phyloP scores from a whole-genome alignment of 306 rosid genomes.

The Morella rubra region DNA sequence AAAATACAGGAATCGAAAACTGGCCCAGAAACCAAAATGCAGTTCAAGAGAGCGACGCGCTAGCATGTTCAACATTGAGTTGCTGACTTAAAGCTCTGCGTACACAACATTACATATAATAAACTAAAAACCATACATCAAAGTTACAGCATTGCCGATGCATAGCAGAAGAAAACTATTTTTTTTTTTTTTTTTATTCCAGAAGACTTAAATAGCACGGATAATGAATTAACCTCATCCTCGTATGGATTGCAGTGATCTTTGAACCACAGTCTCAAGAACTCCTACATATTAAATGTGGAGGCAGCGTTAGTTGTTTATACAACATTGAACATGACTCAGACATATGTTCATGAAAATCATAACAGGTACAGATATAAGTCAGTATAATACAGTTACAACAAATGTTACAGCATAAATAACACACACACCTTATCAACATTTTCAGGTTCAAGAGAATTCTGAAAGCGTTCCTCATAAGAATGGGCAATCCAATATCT shows the following conservation, averaged over 20 bases:
- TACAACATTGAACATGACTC: background rate
- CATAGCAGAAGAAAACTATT: too few species aligned
- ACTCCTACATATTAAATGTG: slow-evolving; percentile 55
- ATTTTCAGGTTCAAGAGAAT: slow-evolving; percentile 89
- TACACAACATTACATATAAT: too few species aligned
- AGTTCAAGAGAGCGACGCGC: too few species aligned
- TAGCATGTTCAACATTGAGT: too few species aligned
- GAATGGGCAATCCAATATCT: slow-evolving; percentile 95
- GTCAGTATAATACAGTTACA: background rate
- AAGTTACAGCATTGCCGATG: too few species aligned
- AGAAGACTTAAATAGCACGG: background rate
- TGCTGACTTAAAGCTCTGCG: too few species aligned
- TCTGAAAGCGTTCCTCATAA: slow-evolving; percentile 66
- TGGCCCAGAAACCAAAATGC: too few species aligned
- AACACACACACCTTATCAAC: slow-evolving; percentile 85
- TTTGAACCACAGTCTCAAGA: slow-evolving; percentile 96
- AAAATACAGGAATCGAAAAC: too few species aligned
- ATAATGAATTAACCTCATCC: slow-evolving; percentile 57
- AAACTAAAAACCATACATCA: too few species aligned
- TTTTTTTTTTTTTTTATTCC: too few species aligned
- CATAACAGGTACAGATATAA: too few species aligned
- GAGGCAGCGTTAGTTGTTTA: slow-evolving; percentile 24
- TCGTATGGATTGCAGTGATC: slow-evolving; percentile 88
- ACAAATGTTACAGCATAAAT: slow-evolving; percentile 11
- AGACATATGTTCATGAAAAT: background rate